These are phyloP conservation scores for Cladosporium halotolerans DNA, from an alignment of 2,329 filamentous ascomycete genomes.

Conservation along the genomic window DNA sequence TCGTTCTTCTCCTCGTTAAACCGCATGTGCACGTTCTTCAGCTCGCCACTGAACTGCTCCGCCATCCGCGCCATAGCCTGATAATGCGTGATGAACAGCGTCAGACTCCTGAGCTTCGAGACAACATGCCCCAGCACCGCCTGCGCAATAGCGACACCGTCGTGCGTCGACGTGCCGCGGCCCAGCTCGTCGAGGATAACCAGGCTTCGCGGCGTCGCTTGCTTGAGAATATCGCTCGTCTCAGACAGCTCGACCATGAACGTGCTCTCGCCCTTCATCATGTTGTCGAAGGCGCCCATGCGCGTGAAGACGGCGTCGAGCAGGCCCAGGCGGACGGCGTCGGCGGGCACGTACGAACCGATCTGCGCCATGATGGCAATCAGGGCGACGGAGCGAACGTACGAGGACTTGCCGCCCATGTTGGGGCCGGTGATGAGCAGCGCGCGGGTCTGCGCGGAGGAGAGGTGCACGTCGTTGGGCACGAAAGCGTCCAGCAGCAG, in stretches of 20 bases:
- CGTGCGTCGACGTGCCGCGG: slow-evolving; percentile 87
- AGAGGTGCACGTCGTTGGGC: slow-evolving; percentile 74
- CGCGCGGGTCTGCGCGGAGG: slow-evolving; percentile 60
- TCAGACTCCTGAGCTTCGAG: slow-evolving; percentile 65
- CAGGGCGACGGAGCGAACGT: slow-evolving; percentile 85
- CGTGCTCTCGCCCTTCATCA: slow-evolving; percentile 88
- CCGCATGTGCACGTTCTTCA: slow-evolving; percentile 90
- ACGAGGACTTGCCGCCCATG: slow-evolving; percentile 98
- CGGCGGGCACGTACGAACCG: slow-evolving; percentile 86
- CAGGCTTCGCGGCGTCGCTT: slow-evolving; percentile 75
- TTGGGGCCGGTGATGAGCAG: slow-evolving; percentile 94
- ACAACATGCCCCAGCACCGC: slow-evolving; percentile 84
- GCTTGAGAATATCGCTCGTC: slow-evolving; percentile 82
- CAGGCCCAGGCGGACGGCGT: slow-evolving; percentile 66
- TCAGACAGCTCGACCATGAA: slow-evolving; percentile 98
- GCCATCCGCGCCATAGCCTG: slow-evolving; percentile 75
- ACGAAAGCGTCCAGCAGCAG: slow-evolving; percentile 81
- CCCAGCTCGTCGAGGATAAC: slow-evolving; percentile 94
- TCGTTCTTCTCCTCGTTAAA: slow-evolving; percentile 57
- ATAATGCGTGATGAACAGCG: slow-evolving; percentile 97
- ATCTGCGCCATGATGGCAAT: slow-evolving; percentile 92
- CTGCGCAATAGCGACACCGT: slow-evolving; percentile 92
- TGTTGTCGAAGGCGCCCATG: slow-evolving; percentile 93
- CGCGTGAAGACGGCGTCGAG: slow-evolving; percentile 90
- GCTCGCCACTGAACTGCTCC: slow-evolving; percentile 56